These are phyloP conservation scores for Onygena corvina DNA, from an alignment of 2,329 filamentous ascomycete species.

Conservation along the genomic window DNA sequence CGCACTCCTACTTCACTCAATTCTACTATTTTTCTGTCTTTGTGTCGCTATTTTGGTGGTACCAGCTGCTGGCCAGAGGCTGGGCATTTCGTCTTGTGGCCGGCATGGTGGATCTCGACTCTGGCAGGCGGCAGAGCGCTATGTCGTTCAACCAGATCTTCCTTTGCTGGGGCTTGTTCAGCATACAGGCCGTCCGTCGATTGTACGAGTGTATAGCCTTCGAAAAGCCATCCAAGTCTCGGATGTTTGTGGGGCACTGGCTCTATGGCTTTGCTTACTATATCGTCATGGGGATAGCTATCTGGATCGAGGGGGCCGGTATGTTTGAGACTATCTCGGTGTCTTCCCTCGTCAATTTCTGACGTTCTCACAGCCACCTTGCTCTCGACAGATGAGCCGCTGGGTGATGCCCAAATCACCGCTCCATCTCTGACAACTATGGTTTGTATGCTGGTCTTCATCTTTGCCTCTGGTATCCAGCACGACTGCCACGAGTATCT, in stretches of 20 bases:
- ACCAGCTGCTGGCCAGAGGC: slow-evolving; percentile 49
- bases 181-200: slow-evolving; percentile 61
- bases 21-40: slow-evolving; percentile 67
- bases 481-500: slow-evolving; percentile 61
- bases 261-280: slow-evolving; percentile 69
- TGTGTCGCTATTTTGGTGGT: slow-evolving; percentile 62
- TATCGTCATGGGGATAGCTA: slow-evolving; percentile 54
- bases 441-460: slow-evolving; percentile 51
- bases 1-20: slow-evolving; percentile 78
- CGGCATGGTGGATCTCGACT: slow-evolving; percentile 30
- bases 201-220: slow-evolving; percentile 62
- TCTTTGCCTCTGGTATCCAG: slow-evolving; percentile 60
- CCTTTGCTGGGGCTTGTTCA: slow-evolving; percentile 60
- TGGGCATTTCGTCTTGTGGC: slow-evolving; percentile 40
- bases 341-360: not conserved
- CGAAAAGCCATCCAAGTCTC: slow-evolving; percentile 54
- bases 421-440: slow-evolving; percentile 41
- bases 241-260: slow-evolving; percentile 83
- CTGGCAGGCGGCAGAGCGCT: slow-evolving; percentile 28
- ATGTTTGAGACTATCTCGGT: slow-evolving; percentile 24
- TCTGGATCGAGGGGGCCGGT: slow-evolving; percentile 79
- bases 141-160: slow-evolving; percentile 52
- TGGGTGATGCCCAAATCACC: slow-evolving; percentile 27
- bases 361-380: slow-evolving; percentile 9
- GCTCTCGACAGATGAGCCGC: slow-evolving; percentile 10